A percentile compares a stretch with the other conserved stretches of the same genome.
Conservation (phyloP, 306 rosid genomes). For the Macrotyloma uniflorum region DNA sequence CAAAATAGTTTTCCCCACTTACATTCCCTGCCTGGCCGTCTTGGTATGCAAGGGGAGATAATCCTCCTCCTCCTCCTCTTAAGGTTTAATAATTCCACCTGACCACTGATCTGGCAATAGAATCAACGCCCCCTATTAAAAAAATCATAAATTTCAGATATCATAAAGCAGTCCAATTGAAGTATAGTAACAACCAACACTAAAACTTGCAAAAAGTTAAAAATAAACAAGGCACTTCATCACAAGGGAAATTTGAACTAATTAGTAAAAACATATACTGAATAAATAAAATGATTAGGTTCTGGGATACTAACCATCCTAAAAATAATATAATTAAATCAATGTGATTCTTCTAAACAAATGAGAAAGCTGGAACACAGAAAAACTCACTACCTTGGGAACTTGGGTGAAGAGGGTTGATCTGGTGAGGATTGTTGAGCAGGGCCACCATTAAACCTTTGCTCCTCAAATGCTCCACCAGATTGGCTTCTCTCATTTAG, state of each 20-base stretch:
- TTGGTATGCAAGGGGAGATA: constrained; percentile 34
- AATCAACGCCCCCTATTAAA: constrained; percentile 46
- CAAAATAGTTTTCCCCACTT: constrained; percentile 37
- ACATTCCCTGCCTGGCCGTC: constrained; percentile 38
- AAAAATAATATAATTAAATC: neutral
- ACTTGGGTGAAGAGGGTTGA: constrained; percentile 69
- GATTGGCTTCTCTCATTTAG: constrained; percentile 54
- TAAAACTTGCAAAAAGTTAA: neutral
- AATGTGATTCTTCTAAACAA: neutral
- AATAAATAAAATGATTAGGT: neutral
- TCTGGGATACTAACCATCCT: constrained; percentile 1
- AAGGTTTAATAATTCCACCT: constrained; percentile 42
- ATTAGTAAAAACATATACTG: neutral
- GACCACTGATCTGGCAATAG: constrained; percentile 45
- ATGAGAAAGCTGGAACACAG: constrained; percentile 9
- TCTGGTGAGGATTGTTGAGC: constrained; percentile 64
- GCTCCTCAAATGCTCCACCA: constrained; percentile 62
- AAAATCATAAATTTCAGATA: constrained; percentile 31
- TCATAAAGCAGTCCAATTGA: constrained; percentile 39
- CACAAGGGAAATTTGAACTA: neutral
- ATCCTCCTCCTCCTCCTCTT: constrained; percentile 56
- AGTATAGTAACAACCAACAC: neutral
- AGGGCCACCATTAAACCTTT: constrained; percentile 59
- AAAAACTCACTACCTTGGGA: constrained; percentile 53
- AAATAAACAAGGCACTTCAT: neutral